phyloP scores from a whole-genome alignment of 495 filamentous ascomycete species.

The Neurospora pannonica region DNA sequence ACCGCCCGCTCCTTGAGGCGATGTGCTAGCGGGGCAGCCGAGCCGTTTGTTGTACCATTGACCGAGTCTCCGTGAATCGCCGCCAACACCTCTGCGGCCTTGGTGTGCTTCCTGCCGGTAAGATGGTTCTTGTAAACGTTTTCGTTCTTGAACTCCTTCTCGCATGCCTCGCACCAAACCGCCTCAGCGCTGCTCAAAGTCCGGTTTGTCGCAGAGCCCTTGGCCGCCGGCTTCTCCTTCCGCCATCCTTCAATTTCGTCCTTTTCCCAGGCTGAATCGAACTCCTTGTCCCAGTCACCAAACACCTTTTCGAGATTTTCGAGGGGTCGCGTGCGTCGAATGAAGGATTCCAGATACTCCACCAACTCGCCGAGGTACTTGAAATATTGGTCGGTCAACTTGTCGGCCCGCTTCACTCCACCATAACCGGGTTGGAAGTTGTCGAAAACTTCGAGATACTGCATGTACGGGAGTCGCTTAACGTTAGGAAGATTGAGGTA shows the following conservation, averaged over 20 bases:
- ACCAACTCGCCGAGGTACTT: conserved; percentile 72
- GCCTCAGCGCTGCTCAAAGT: conserved; percentile 57
- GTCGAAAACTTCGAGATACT: conserved; percentile 87
- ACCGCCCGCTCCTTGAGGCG: conserved; percentile 82
- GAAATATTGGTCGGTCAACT: conserved; percentile 86
- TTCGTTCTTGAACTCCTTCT: conserved; percentile 89
- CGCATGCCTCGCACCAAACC: conserved; percentile 80
- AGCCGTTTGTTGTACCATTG: conserved; percentile 19
- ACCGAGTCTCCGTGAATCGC: conserved; percentile 22
- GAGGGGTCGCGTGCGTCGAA: conserved; percentile 69
- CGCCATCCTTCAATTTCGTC: conserved; percentile 76
- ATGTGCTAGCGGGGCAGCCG: conserved; percentile 28
- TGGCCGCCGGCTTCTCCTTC: conserved; percentile 39
- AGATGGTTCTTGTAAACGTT: conserved; percentile 90
- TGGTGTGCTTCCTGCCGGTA: conserved; percentile 83
- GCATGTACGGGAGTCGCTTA: conserved; percentile 76
- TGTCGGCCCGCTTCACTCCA: conserved; percentile 65
- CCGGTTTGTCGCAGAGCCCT: conserved; percentile 20
- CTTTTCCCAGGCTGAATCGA: conserved; percentile 71
- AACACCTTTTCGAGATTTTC: conserved; percentile 77
- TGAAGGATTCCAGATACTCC: conserved; percentile 75
- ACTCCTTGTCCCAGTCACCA: conserved; percentile 63
- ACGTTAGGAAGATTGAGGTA: conserved; percentile 82
- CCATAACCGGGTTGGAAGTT: conserved; percentile 64
- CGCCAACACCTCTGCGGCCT: conserved; percentile 55